These are phyloP conservation scores for Escovopsis sp. DNA, from an alignment of 2,329 filamentous ascomycete genomes.

Conservation along the genomic window DNA sequence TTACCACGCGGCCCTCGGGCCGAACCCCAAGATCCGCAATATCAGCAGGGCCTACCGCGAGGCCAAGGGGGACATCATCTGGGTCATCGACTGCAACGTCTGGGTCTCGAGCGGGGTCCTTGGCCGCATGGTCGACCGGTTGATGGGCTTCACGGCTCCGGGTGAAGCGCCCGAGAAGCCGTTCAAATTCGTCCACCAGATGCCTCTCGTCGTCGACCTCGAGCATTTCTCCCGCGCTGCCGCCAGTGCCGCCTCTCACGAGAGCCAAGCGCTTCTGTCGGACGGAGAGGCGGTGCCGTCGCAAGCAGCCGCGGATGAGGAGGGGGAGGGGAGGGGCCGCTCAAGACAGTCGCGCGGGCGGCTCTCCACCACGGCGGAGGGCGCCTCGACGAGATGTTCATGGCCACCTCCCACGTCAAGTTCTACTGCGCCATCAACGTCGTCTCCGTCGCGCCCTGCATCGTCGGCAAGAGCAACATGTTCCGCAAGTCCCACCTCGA, in stretches of 20 bases:
- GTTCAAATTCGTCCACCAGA: slow-evolving; percentile 89
- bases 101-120: slow-evolving; percentile 73
- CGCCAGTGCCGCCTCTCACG: slow-evolving; percentile 4
- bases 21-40: slow-evolving; percentile 97
- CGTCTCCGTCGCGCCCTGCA: slow-evolving; percentile 77
- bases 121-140: slow-evolving; percentile 76
- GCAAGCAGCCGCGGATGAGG: slow-evolving; percentile 12
- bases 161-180: slow-evolving; percentile 34
- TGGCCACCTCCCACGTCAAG: slow-evolving; percentile 86
- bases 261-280: slow-evolving; percentile 18
- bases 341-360: slow-evolving; percentile 13
- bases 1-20: slow-evolving; percentile 51
- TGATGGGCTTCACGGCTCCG: slow-evolving; percentile 50
- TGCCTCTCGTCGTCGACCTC: slow-evolving; percentile 77
- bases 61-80: slow-evolving; percentile 74
- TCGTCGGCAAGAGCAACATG: slow-evolving; percentile 97
- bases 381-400: slow-evolving; percentile 83
- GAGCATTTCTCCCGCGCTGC: slow-evolving; percentile 16
- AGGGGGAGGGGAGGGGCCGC: slow-evolving; percentile 8
- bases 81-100: slow-evolving; percentile 93
- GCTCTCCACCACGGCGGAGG: slow-evolving; percentile 46
- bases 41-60: slow-evolving; percentile 88
- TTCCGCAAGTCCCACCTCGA: slow-evolving; percentile 87
- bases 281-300: slow-evolving; percentile 19
- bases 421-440: slow-evolving; percentile 98